phyloP scores from a whole-genome alignment of 352 stramenopile genomes.

The Globisporangium alternatum region DNA sequence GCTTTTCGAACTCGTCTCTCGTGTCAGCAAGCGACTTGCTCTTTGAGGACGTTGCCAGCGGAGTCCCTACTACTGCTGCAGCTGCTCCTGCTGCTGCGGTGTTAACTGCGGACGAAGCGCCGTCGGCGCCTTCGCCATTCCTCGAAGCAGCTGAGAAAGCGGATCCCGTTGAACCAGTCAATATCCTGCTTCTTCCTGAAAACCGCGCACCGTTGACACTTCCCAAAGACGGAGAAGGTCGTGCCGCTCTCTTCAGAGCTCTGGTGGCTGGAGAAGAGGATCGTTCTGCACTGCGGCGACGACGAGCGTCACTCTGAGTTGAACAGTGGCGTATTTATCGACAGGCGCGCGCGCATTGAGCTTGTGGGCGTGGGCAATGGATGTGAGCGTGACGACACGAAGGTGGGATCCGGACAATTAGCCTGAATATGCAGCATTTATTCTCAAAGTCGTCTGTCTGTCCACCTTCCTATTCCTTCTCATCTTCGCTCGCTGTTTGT shows the following conservation, averaged over 20 bases:
- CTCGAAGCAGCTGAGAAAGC: background rate
- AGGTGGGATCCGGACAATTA: background rate
- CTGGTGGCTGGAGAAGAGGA: background rate
- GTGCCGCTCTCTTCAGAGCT: background rate
- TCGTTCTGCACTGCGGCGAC: background rate
- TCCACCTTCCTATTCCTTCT: conserved; percentile 2
- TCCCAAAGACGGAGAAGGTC: background rate
- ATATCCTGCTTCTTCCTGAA: background rate
- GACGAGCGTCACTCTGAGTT: background rate
- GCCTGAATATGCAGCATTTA: conserved; percentile 6
- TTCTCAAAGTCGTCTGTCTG: background rate
- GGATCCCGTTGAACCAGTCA: background rate
- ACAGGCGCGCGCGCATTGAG: background rate
- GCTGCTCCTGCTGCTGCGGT: background rate
- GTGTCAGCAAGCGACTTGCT: conserved; percentile 4
- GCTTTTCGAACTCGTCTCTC: conserved; percentile 1
- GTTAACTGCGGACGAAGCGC: background rate
- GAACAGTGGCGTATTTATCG: conserved; percentile 1
- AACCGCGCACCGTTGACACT: background rate
- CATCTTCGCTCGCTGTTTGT: background rate
- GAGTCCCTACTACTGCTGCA: background rate
- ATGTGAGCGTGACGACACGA: no score
- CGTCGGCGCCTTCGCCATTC: background rate
- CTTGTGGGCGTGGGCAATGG: no score
- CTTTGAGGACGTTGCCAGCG: background rate